Evolutionary conservation across 768 basidiomycete genomes (phyloP), one percentile per base, ranked within the genome.

Genomic region (Coprinopsis sp.): DNA sequence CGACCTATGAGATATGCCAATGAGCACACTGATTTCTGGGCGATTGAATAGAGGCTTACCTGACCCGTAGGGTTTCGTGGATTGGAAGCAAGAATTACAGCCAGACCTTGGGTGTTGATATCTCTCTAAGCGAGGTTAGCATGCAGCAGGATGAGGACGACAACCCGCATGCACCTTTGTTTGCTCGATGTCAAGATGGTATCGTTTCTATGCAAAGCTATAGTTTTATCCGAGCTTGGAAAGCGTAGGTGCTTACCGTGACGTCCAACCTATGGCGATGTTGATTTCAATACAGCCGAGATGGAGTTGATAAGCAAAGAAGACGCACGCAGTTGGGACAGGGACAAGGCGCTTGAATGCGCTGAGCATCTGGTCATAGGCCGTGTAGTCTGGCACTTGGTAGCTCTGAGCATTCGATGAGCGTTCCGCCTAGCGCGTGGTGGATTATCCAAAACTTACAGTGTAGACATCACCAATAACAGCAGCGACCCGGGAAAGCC

Each of bases 21-120:
- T 27, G 39, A 46, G 18, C 16, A 23, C 28, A 43, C 31, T 36
- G 44, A 13, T 28, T n/a, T 21, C 28, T 24, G 19, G 42, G 22
- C 25, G 37, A 22, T 23, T n/a, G 3, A 36, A 18, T 37, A 14
- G n/a, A 16, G 27, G 33, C 54, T 77, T 44, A 84, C 81, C 62
- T 95, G 93, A n/a, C 94, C 92, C 1, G 94, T 96, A 3, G 94
- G 93, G 61, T 96, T 97, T 44, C 93, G 82, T n/a, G 94, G 94
- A 66, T 96, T 97, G 19, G 89, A 92, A 0, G 91, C 87, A 34
- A 94, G 70, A 47, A 95, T 77, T 40, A 94, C 91, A 10, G 84
- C 79, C 16, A 94, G 70, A 12, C 91, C 91, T 65, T 93, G 90
- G 1, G 76, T 86, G 33, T 69, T 74, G 46, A 94, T 90, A 54